These are phyloP conservation scores for Geosmithia morbida DNA, from an alignment of 2,329 filamentous ascomycete genomes.

Conservation along the genomic window DNA sequence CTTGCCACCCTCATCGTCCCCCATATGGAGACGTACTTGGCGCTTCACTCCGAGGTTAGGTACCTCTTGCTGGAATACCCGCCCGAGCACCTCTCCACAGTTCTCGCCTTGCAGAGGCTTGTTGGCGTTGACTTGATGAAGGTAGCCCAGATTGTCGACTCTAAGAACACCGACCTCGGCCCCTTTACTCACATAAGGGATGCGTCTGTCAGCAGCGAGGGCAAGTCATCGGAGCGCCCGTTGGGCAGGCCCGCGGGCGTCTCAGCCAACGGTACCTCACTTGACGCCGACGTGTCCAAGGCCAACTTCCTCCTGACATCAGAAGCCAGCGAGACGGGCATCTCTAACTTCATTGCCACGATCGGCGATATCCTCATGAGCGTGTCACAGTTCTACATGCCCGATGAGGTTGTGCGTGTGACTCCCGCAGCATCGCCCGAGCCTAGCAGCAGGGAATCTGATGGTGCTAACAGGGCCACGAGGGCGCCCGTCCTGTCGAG, in stretches of 20 bases:
- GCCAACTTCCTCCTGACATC: conserved; percentile 44
- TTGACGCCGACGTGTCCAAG: conserved; percentile 25
- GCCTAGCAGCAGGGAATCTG: conserved; percentile 2
- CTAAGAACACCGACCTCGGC: conserved; percentile 19
- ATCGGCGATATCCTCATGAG: conserved; percentile 29
- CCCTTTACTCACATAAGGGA: conserved; percentile 25
- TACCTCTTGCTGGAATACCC: conserved; percentile 47
- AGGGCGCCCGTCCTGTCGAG: conserved; percentile 9
- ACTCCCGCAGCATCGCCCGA: conserved; percentile 2
- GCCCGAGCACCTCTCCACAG: conserved; percentile 37
- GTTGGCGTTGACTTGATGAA: conserved; percentile 42
- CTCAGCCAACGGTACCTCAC: conserved; percentile 10
- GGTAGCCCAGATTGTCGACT: conserved; percentile 40
- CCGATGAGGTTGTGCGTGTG: conserved; percentile 14
- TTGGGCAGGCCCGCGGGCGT: conserved; percentile 3
- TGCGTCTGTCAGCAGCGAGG: conserved; percentile 12
- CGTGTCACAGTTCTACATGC: conserved; percentile 24
- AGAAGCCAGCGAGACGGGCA: conserved; percentile 36
- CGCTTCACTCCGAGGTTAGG: conserved; percentile 33
- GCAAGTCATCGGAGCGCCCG: neutral
- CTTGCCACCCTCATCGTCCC: conserved; percentile 45
- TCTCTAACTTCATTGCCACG: conserved; percentile 35
- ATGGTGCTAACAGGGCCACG: conserved; percentile 7
- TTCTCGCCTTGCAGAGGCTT: conserved; percentile 42
- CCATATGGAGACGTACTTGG: conserved; percentile 45